Evolutionary conservation across 352 stramenopile species (phyloP).

Genomic region (Phytophthora kernoviae): DNA sequence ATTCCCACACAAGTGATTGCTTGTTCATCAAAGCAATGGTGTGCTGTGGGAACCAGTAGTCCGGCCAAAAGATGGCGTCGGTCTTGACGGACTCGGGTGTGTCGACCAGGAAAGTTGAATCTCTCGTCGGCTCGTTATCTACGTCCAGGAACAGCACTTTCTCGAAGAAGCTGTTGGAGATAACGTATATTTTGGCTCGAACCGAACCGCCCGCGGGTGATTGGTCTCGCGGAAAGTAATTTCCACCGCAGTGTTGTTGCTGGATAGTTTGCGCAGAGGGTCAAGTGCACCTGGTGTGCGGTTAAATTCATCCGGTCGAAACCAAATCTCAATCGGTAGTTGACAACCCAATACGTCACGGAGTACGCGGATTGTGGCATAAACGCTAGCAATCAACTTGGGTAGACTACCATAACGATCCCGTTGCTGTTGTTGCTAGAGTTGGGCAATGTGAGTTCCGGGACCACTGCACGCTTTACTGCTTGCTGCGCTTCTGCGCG

Average conservation of each 20-base stretch:
- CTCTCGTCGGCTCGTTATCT: slow-evolving; percentile 61
- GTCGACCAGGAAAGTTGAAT: slow-evolving; percentile 69
- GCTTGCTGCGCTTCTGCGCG: slow-evolving; percentile 9
- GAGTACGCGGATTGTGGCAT: slow-evolving; percentile 55
- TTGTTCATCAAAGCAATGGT: slow-evolving; percentile 66
- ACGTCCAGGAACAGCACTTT: slow-evolving; percentile 71
- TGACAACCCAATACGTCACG: slow-evolving; percentile 34
- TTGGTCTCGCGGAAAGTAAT: slow-evolving; percentile 37
- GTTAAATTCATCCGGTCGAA: slow-evolving; percentile 32
- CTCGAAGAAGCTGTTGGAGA: slow-evolving; percentile 59
- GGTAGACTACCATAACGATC: slow-evolving; percentile 74
- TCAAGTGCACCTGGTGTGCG: slow-evolving; percentile 8
- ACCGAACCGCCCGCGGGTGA: slow-evolving; percentile 30
- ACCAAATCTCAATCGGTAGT: slow-evolving; percentile 71
- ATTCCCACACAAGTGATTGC: slow-evolving; percentile 58
- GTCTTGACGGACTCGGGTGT: slow-evolving; percentile 38
- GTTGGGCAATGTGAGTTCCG: slow-evolving; percentile 1
- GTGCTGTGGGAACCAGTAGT: slow-evolving; percentile 68
- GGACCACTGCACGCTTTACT: background rate
- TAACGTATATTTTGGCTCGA: slow-evolving; percentile 56
- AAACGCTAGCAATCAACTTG: slow-evolving; percentile 61
- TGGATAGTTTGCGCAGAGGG: slow-evolving; percentile 15
- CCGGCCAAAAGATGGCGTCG: slow-evolving; percentile 72
- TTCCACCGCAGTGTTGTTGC: slow-evolving; percentile 19
- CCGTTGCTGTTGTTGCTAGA: slow-evolving; percentile 11